These are phyloP conservation scores for Fremontodendron californicum DNA, from an alignment of 345 rosid genomes.

Conservation along the genomic window DNA sequence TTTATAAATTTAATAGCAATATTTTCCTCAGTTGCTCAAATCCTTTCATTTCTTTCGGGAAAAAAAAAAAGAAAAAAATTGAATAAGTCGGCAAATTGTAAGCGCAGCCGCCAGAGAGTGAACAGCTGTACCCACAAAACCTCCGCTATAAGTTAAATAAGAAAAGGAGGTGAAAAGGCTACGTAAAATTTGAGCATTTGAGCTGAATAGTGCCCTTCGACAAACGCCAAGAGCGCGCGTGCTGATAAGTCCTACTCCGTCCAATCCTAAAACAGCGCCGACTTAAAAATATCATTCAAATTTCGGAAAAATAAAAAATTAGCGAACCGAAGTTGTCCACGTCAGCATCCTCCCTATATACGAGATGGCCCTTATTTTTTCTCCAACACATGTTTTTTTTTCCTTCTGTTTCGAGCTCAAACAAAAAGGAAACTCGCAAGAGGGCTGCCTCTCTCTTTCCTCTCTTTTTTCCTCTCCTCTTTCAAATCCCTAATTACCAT, in stretches of 20 bases:
- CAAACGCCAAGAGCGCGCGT: neutral
- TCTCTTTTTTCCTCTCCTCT: neutral
- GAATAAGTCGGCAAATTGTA: too few species aligned
- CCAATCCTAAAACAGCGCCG: neutral
- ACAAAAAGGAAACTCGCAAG: neutral
- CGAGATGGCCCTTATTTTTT: neutral
- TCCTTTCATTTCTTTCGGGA: too few species aligned
- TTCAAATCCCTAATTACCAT: neutral
- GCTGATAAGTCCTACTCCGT: neutral
- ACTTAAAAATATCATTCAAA: neutral
- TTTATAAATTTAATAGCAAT: too few species aligned
- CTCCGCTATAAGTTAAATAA: neutral
- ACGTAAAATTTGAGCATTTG: too few species aligned
- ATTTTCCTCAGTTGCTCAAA: too few species aligned
- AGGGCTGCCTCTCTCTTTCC: neutral
- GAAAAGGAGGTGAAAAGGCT: too few species aligned
- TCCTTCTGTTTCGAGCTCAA: neutral
- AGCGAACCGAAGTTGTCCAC: neutral
- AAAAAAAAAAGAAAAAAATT: too few species aligned
- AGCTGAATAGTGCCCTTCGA: neutral
- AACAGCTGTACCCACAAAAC: neutral
- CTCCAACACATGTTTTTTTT: neutral
- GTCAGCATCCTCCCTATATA: neutral
- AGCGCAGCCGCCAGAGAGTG: neutral
- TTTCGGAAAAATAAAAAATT: neutral